Percentiles rank a stretch among this genome's conserved stretches.
phyloP scores from a whole-genome alignment of 1,284 basidiomycete species.

The Pisolithus thermaeus region DNA sequence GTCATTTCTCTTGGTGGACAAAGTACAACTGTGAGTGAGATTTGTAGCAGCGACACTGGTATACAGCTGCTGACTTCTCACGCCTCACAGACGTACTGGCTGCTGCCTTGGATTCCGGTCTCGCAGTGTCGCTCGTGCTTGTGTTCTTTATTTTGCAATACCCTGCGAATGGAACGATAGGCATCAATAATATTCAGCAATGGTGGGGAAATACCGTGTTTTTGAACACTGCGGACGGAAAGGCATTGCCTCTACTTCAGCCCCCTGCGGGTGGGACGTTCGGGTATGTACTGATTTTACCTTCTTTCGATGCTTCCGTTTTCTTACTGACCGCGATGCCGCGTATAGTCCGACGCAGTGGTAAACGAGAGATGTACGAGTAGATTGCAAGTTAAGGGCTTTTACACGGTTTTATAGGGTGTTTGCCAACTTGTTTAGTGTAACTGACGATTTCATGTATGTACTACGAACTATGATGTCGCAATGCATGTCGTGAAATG shows the following conservation, averaged over 20 bases:
- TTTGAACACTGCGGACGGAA: slow-evolving; percentile 38
- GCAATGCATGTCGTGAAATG: too few relatives aligned
- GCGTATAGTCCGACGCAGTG: background rate
- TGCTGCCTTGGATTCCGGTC: slow-evolving; percentile 44
- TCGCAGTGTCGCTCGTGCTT: slow-evolving; percentile 30
- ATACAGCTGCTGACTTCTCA: background rate
- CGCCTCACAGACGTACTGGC: slow-evolving; percentile 37
- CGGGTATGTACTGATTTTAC: slow-evolving; percentile 25
- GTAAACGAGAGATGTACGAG: background rate
- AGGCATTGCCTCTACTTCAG: slow-evolving; percentile 25
- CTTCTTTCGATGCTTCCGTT: background rate
- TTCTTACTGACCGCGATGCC: background rate
- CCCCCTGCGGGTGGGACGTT: slow-evolving; percentile 29
- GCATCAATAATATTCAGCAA: slow-evolving; percentile 41
- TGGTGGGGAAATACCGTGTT: slow-evolving; percentile 73
- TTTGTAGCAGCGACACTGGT: background rate
- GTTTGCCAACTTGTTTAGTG: too few relatives aligned
- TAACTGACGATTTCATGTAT: too few relatives aligned
- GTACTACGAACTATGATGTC: too few relatives aligned
- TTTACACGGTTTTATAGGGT: too few relatives aligned
- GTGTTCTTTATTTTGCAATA: slow-evolving; percentile 69
- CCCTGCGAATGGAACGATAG: slow-evolving; percentile 57
- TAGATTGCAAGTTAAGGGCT: too few relatives aligned
- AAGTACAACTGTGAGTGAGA: slow-evolving; percentile 44
- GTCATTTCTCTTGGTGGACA: slow-evolving; percentile 50